These are phyloP conservation scores for Aspergillus melleus DNA, from an alignment of 2,329 filamentous ascomycete genomes.

Conservation along the genomic window DNA sequence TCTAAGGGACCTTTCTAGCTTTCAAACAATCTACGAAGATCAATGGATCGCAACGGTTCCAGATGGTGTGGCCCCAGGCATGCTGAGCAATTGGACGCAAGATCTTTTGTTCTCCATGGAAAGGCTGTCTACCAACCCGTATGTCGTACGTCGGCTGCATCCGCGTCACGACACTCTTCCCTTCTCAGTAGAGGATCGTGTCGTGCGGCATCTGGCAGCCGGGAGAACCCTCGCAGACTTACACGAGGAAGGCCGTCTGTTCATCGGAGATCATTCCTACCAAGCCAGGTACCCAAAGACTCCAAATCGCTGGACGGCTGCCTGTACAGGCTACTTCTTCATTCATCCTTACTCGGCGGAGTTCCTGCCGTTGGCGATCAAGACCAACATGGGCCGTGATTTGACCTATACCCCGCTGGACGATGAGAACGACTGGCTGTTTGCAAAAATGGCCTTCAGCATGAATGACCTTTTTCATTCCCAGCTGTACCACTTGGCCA, in stretches of 20 bases:
- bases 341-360: neutral
- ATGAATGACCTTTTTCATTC: conserved; percentile 3
- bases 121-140: neutral
- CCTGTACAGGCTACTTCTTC: conserved; percentile 2
- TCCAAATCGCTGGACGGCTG: neutral
- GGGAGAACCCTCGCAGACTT: neutral
- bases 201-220: neutral
- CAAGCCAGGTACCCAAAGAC: neutral
- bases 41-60: neutral
- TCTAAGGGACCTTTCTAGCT: neutral
- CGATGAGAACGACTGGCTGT: neutral
- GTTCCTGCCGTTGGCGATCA: neutral
- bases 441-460: neutral
- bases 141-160: neutral
- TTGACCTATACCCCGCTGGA: neutral
- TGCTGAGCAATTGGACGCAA: conserved; percentile 1
- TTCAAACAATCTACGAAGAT: neutral
- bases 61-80: neutral
- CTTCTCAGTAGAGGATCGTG: neutral
- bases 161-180: neutral
- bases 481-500: neutral
- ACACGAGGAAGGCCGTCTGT: neutral
- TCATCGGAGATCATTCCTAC: neutral
- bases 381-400: neutral
- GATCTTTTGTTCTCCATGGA: conserved; percentile 2